phyloP scores from a whole-genome alignment of 768 basidiomycete genomes.

The Tulasnella sp. region DNA sequence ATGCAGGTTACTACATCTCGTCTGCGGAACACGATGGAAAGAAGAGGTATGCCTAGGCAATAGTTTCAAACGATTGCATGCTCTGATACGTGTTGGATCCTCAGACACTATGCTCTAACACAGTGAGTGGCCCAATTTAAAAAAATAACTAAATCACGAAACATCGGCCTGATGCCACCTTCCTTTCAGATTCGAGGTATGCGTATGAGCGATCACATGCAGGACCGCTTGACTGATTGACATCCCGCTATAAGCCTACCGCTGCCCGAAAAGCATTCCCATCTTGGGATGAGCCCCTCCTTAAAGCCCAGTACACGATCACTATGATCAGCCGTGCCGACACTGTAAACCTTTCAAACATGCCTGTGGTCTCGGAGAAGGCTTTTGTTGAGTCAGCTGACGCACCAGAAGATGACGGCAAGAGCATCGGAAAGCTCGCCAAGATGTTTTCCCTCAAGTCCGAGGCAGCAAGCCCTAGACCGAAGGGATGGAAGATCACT shows the following conservation, averaged over 20 bases:
- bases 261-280: constrained; percentile 54
- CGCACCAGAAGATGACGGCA: constrained; percentile 23
- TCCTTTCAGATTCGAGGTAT: constrained; percentile 8
- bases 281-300: constrained; percentile 61
- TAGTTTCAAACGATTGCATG: too few relatives aligned
- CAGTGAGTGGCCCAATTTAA: constrained; percentile 79
- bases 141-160: too few relatives aligned
- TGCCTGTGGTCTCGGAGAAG: constrained; percentile 61
- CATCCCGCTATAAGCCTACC: constrained; percentile 48
- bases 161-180: constrained; percentile 27
- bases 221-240: not conserved
- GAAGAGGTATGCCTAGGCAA: constrained; percentile 41
- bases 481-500: constrained; percentile 62
- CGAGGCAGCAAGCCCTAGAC: constrained; percentile 28
- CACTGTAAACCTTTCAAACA: constrained; percentile 77
- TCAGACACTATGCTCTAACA: constrained; percentile 56
- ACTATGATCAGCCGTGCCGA: constrained; percentile 69
- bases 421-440: constrained; percentile 29
- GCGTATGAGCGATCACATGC: not conserved
- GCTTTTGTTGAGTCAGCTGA: constrained; percentile 29
- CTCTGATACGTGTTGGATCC: too few relatives aligned
- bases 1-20: constrained; percentile 53
- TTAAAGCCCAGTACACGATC: constrained; percentile 64
- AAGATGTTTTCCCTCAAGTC: constrained; percentile 36
- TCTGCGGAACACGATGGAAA: constrained; percentile 52